phyloP scores from a whole-genome alignment of 2,329 filamentous ascomycete species.

The Rhynchosporium graminicola region DNA sequence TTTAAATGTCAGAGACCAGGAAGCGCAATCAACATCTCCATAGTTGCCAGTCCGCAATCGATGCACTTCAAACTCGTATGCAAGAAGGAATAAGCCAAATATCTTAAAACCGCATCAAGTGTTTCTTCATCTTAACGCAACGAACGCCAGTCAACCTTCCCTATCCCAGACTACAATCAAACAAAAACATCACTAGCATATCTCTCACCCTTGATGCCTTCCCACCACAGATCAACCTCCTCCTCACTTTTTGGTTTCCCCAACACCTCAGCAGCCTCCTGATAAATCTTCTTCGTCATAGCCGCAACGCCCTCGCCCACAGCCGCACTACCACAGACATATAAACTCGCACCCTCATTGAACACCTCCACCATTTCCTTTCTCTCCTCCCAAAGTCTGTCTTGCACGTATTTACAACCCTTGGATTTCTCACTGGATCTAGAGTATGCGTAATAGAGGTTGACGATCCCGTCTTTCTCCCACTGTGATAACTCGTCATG shows the following conservation, averaged over 20 bases:
- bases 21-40: no score
- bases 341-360: slow-evolving; percentile 33
- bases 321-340: slow-evolving; percentile 34
- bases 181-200: slow-evolving; percentile 49
- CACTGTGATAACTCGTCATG: slow-evolving; percentile 30
- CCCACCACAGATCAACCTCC: slow-evolving; percentile 48
- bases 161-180: slow-evolving; percentile 10
- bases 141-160: not conserved
- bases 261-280: slow-evolving; percentile 41
- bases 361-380: slow-evolving; percentile 33
- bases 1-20: no score
- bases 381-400: slow-evolving; percentile 35
- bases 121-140: not conserved
- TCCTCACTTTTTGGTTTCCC: slow-evolving; percentile 44
- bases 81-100: no score
- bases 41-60: no score
- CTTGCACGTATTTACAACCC: slow-evolving; percentile 34
- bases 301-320: slow-evolving; percentile 49
- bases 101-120: not conserved
- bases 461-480: slow-evolving; percentile 33
- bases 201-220: slow-evolving; percentile 47
- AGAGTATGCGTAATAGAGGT: slow-evolving; percentile 33
- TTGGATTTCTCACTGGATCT: slow-evolving; percentile 29
- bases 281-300: slow-evolving; percentile 46
- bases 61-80: no score